Evolutionary conservation across 192 early-diverging fungal genomes (phyloP), one percentile per base, ranked within the genome.

Genomic region (Entomortierella lignicola): DNA sequence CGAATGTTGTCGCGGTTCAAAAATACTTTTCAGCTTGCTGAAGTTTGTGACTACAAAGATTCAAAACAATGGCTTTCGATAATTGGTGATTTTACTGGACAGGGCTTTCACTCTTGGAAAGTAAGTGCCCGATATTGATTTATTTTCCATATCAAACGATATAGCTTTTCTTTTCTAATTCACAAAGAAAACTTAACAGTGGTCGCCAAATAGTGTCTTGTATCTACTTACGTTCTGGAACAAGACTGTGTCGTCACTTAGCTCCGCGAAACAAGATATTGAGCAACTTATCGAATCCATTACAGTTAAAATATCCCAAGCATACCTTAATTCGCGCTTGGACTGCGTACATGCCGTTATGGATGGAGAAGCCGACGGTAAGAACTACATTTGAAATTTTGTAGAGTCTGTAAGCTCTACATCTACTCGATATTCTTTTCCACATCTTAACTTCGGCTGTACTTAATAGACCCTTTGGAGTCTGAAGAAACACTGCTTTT

Each of bases 201-300:
- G 88, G 84, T 87, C 91, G 39, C 86, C 93, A 25, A 90, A 94
- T 70, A 92, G 89, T 70, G 79, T 94, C 1, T 74, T 82, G 30
- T 94, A 94, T 72, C 69, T 96, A 50, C 84, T 96, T 51, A 88
- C 89, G 17, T 97, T 97, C 71, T 97, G 95, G 95, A 89, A 90
- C 42, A 95, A 93, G 75, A 89, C 95, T n/a, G 84, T 87, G 17
- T 80, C 84, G 4, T 87, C 84, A 4, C 67, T 79, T 27, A 64
- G 54, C 21, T 79, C 75, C 32, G 67, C 42, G 8, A 64, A 50
- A 25, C 75, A 79, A 41, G 56, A 56, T 1, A 60, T 54, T 1
- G 59, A 57, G 20, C 31, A 43, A 17, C 50, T 53, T 20, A 70
- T 77, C 23, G 65, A 65, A 26, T 32, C 63, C 13, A 48, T 72